Evolutionary conservation across 1,139 yeast species (phyloP).

Genomic region (Blastobotrys elegans): DNA sequence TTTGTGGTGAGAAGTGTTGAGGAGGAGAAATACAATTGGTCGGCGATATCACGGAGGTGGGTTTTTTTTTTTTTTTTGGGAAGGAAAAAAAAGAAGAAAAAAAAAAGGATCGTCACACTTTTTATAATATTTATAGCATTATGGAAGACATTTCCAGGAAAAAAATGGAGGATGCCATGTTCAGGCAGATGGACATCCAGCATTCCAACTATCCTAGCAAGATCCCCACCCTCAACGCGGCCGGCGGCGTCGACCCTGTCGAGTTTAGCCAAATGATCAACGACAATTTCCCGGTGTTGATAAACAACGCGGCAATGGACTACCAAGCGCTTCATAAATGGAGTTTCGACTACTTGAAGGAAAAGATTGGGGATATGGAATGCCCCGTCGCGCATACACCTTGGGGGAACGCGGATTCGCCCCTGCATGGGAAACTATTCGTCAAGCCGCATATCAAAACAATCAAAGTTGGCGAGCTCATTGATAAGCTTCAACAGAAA

Average conservation of each 20-base stretch:
- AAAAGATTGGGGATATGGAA: conserved; percentile 16
- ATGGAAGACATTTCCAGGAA: not conserved
- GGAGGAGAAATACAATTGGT: not conserved
- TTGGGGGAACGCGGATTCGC: conserved; percentile 38
- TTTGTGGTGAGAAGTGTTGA: not conserved
- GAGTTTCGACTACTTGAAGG: conserved; percentile 15
- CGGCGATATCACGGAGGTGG: conserved; percentile 4
- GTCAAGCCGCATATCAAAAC: conserved; percentile 32
- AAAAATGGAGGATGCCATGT: conserved; percentile 16
- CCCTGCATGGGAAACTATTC: conserved; percentile 29
- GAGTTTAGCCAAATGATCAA: conserved; percentile 21
- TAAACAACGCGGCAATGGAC: conserved; percentile 4
- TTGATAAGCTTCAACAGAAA: conserved; percentile 18
- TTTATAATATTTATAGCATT: not conserved
- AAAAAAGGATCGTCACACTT: not conserved
- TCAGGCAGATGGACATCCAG: conserved; percentile 29
- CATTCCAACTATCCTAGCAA: conserved; percentile 23
- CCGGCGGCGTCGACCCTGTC: conserved; percentile 11
- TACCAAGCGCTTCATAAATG: not conserved
- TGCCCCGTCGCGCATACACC: conserved; percentile 37
- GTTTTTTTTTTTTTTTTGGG: not conserved
- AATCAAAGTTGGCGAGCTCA: conserved; percentile 27
- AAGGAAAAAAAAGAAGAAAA: not conserved
- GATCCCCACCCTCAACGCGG: conserved; percentile 15
- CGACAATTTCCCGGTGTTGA: conserved; percentile 23